phyloP scores from a whole-genome alignment of 2,329 filamentous ascomycete species.

The Dendrostoma leiphaemia region DNA sequence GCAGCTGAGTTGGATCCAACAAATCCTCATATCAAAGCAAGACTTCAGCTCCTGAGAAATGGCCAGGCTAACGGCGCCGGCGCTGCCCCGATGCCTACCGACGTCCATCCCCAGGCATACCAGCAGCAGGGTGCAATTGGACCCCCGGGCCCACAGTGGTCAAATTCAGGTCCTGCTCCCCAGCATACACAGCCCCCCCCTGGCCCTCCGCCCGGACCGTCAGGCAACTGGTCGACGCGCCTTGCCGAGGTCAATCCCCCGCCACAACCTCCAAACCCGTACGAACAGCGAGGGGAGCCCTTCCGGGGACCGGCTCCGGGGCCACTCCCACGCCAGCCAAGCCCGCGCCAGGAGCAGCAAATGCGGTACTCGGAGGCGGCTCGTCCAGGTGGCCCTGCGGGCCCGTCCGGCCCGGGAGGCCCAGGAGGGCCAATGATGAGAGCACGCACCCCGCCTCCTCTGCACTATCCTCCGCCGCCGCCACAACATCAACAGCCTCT shows the following conservation, averaged over 20 bases:
- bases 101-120: conserved; percentile 94
- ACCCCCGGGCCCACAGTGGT: conserved; percentile 87
- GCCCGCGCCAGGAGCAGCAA: conserved; percentile 71
- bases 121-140: conserved; percentile 79
- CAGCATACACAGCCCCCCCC: conserved; percentile 40
- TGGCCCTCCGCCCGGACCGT: conserved; percentile 51
- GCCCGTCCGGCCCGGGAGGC: conserved; percentile 29
- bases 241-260: conserved; percentile 77
- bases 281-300: conserved; percentile 70
- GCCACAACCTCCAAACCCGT: conserved; percentile 76
- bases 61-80: conserved; percentile 72
- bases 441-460: conserved; percentile 41
- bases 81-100: conserved; percentile 85
- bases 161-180: conserved; percentile 68
- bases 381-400: conserved; percentile 36
- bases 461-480: conserved; percentile 54
- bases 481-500: conserved; percentile 40
- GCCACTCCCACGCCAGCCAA: conserved; percentile 65
- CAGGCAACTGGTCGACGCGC: conserved; percentile 59
- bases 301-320: conserved; percentile 63
- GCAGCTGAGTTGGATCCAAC: conserved; percentile 90
- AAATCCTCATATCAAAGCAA: conserved; percentile 95
- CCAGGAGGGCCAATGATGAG: conserved; percentile 17
- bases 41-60: conserved; percentile 82
- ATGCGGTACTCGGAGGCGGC: conserved; percentile 68